Evolutionary conservation across 140 eudicot genomes (phyloP), one percentile per base, ranked within the genome.

Genomic region (Senecio squalidus): DNA sequence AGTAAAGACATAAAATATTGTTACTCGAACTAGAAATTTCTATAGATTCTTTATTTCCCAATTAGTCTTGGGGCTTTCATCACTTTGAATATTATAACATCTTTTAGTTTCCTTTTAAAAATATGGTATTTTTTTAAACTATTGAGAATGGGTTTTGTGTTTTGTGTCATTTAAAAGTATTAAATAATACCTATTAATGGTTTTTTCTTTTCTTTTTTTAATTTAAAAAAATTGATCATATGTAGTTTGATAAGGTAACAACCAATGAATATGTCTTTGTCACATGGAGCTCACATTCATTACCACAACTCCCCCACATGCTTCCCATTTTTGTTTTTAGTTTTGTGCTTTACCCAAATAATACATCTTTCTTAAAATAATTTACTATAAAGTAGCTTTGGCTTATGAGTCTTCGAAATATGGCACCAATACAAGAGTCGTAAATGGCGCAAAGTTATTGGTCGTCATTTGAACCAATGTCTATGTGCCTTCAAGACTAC

Each of bases 211-310:
- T 30, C 2, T 10, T 14, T 9, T 34, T 34, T 10, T 13, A 54
- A 15, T 1, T 52, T 28, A 8, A 4, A 43, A 23, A 3, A 29
- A 10, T 7, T 30, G 5, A 24, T 4, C 22, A 13, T 52, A 53
- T 45, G 71, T 63, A 44, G 76, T 71, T 33, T 62, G 54, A 55
- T 62, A 63, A 55, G 64, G 66, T 63, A 63, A 60, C 71, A 63
- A 63, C 60, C 76, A 71, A 63, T 62, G 60, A 63, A 54, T 54
- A 62, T 63, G 76, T 71, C 71, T 55, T 34, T 63, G 13, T 71
- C 76, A 71, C 76, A 71, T 71, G 71, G 71, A 44, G 44, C 27
- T 31, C 76, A 71, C 76, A 71, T 71, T 71, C 55, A 71, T 33
- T n/a, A 5, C 46, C 76, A 58, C 60, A 46, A 48, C 68, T 49